Evolutionary conservation across 23 red algal genomes (phyloP).

Genomic region (Gracilariopsis chorda): DNA sequence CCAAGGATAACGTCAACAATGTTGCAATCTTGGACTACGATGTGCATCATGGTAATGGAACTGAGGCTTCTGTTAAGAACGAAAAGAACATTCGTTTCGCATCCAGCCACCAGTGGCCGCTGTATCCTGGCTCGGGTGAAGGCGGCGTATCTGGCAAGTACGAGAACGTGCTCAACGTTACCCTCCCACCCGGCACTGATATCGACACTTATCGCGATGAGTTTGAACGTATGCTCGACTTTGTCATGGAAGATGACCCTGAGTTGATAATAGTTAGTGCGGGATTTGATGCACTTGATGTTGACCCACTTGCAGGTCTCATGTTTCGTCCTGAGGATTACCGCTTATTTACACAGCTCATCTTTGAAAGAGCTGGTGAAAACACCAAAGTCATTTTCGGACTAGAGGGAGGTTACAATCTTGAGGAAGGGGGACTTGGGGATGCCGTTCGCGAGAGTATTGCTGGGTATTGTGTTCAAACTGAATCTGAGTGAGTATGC

Average conservation of each 20-base stretch:
- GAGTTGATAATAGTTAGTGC: constrained; percentile 88
- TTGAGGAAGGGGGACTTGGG: constrained; percentile 41
- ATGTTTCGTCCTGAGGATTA: constrained; percentile 80
- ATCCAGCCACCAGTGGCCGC: constrained; percentile 84
- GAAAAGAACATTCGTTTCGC: constrained; percentile 58
- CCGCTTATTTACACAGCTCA: constrained; percentile 45
- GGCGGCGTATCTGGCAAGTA: constrained; percentile 35
- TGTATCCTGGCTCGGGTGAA: constrained; percentile 87
- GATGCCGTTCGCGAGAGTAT: constrained; percentile 38
- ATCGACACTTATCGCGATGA: constrained; percentile 55
- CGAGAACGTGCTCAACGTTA: constrained; percentile 83
- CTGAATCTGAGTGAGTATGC: neutral
- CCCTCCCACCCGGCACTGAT: constrained; percentile 45
- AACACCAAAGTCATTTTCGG: constrained; percentile 77
- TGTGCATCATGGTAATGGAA: constrained; percentile 99
- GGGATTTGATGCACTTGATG: constrained; percentile 93
- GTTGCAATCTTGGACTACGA: constrained; percentile 93
- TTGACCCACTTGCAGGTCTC: constrained; percentile 82
- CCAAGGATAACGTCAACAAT: neutral
- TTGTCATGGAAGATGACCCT: constrained; percentile 26
- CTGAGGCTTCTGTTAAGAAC: constrained; percentile 52
- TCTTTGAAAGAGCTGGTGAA: constrained; percentile 58
- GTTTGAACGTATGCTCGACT: constrained; percentile 66
- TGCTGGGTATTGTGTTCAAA: constrained; percentile 32
- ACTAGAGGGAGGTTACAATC: constrained; percentile 94